phyloP scores from a whole-genome alignment of 441 rosid genomes.

The Viola pubescens region DNA sequence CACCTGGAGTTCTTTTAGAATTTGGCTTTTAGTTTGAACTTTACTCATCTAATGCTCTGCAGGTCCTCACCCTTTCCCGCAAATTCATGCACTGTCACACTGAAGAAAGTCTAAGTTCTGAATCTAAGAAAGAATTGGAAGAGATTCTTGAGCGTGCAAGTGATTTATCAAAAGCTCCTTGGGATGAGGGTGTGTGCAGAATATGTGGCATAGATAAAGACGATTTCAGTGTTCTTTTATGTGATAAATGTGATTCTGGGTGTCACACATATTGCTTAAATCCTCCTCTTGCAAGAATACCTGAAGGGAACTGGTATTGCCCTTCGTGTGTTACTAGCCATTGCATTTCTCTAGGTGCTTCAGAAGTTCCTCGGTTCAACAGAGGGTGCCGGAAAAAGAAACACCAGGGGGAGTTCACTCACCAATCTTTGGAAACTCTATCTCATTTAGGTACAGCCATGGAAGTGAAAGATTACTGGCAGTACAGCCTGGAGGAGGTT shows the following conservation, averaged over 20 bases:
- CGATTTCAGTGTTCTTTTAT: slow-evolving; percentile 45
- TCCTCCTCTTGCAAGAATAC: slow-evolving; percentile 52
- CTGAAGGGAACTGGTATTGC: slow-evolving; percentile 66
- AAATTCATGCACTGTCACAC: slow-evolving; percentile 26
- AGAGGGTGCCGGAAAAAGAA: slow-evolving; percentile 22
- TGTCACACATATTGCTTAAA: slow-evolving; percentile 53
- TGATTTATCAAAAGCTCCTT: slow-evolving; percentile 47
- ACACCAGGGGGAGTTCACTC: slow-evolving; percentile 33
- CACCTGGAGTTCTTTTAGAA: neutral
- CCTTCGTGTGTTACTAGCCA: slow-evolving; percentile 39
- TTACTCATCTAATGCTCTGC: slow-evolving; percentile 19
- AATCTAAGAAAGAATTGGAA: slow-evolving; percentile 37
- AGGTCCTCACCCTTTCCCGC: slow-evolving; percentile 41
- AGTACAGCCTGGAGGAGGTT: slow-evolving; percentile 46
- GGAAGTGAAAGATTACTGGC: slow-evolving; percentile 56
- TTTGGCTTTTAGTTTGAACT: slow-evolving; percentile 11
- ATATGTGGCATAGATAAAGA: slow-evolving; percentile 55
- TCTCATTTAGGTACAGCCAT: slow-evolving; percentile 28
- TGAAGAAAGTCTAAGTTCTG: slow-evolving; percentile 29
- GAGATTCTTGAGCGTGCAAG: slow-evolving; percentile 30
- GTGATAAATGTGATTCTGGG: slow-evolving; percentile 56
- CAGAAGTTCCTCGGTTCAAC: slow-evolving; percentile 21
- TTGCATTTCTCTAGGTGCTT: slow-evolving; percentile 19
- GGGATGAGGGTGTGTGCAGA: slow-evolving; percentile 57
- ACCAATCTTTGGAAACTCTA: slow-evolving; percentile 28